These are phyloP conservation scores for Penicillium longicatenatum DNA, from an alignment of 495 filamentous ascomycete species.

Conservation along the genomic window DNA sequence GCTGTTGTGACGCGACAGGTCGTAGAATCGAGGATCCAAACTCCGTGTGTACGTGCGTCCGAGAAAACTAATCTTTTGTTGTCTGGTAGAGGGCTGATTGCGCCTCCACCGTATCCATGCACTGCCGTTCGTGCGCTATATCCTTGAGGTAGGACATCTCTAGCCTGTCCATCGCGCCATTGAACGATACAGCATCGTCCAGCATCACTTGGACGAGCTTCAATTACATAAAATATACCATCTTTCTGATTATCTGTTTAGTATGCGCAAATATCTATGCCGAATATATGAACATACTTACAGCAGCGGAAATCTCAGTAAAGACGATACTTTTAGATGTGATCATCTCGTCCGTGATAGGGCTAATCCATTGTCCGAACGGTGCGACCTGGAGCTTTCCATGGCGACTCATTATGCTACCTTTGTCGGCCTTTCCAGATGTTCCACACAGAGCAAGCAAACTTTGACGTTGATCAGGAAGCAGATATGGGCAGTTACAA, in stretches of 20 bases:
- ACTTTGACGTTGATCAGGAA: background rate
- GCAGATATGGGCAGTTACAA: background rate
- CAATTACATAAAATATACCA: slow-evolving; percentile 35
- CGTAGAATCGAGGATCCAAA: slow-evolving; percentile 32
- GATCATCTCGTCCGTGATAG: slow-evolving; percentile 28
- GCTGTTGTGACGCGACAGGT: slow-evolving; percentile 5
- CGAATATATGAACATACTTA: slow-evolving; percentile 10
- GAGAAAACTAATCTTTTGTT: slow-evolving; percentile 39
- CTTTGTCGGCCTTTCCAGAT: background rate
- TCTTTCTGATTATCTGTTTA: slow-evolving; percentile 8
- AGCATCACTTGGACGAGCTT: slow-evolving; percentile 30
- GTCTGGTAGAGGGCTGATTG: slow-evolving; percentile 22
- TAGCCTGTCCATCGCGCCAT: slow-evolving; percentile 8
- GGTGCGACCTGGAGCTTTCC: slow-evolving; percentile 20
- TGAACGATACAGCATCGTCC: slow-evolving; percentile 38
- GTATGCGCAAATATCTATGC: too few relatives aligned
- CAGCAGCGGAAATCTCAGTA: slow-evolving; percentile 9
- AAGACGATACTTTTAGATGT: slow-evolving; percentile 14
- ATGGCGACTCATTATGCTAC: background rate
- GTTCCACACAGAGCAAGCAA: background rate
- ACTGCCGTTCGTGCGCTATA: slow-evolving; percentile 34
- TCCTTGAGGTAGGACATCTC: slow-evolving; percentile 36
- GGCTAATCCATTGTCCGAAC: slow-evolving; percentile 43
- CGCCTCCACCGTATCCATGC: slow-evolving; percentile 47
- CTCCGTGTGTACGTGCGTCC: slow-evolving; percentile 30